Base-by-base conservation (phyloP, 2,329 filamentous ascomycete species). In the Lasiodiplodia sp. region DNA sequence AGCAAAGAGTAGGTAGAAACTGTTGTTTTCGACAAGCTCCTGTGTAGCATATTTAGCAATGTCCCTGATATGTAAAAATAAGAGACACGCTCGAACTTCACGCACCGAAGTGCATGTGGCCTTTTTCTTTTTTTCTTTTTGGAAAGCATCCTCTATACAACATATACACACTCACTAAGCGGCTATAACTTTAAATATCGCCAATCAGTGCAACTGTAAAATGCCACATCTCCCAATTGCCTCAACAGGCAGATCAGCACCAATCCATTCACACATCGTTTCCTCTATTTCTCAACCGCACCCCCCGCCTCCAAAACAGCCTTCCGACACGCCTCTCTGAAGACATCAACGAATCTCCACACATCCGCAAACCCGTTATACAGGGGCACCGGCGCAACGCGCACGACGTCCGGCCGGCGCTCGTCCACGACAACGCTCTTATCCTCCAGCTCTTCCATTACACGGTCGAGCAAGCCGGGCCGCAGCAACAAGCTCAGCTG, bases 291-390 rank as follows among this genome's bases (percentile, higher is more conserved):
- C 28, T 34, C 18, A 21, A 18, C 18, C 25, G 18, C 58, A 31
- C 3, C 60, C 11, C 31, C 60, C 28, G 16, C 28, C 8, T 34
- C 31, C 31, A 10, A 2, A 34, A 34, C 31, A 34, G 53, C 60
- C 67, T 53, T 53, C 44, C 47, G n/a, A 66, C 68, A 69, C 49
- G 68, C 62, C 55, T 58, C 62, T 55, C 44, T 66, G 25, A 69
- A 69, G 18, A 66, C 53, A 44, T 62, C 14, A 2, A 66, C 63
- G 75, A 92, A 92, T 18, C 80, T 77, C 82, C 81, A 89, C 7
- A 94, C 89, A 73, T 97, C 94, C 69, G 85, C 84, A 76, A 92
- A 96, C 0, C 87, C 88, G 75, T 95, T 95, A 80, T 97, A 97
- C 72, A 97, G 78, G 10, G 94, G 93, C 52, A 92, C 91, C 1